Evolutionary conservation across 2,329 filamentous ascomycete species (phyloP), one percentile per base, ranked within the genome.

Genomic region (Colletotrichum melonis): DNA sequence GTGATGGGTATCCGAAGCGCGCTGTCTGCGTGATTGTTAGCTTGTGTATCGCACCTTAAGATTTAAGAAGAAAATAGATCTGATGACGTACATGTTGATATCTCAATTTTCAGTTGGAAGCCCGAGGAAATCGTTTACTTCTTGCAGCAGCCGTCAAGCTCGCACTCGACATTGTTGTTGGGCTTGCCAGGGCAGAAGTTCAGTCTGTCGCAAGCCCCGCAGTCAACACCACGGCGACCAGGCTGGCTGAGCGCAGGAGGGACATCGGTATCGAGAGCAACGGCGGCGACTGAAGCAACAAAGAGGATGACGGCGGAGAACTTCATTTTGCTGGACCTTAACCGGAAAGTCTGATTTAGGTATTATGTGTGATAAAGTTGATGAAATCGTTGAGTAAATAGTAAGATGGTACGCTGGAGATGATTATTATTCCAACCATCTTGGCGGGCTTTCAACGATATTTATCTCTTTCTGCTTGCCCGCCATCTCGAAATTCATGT

Each of bases 101-200:
- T 16, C 14, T 42, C 16, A 6, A 19, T 42, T 19, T 42, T 42
- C 14, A 12, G 16, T 42, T 42, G 32, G 32, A 42, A 38, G 38
- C 38, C 16, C 6, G 1, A 19, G 16, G 16, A 42, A 8, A 1
- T 19, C 14, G 5, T 42, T 54, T 69, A 69, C 8, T 59, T 64
- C 24, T 35, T 55, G 42, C 69, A 72, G 65, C 69, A 72, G 19
- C 66, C 65, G 24, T 72, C 66, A 8, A 72, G 22, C n/a, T 69
- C 69, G 54, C 69, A 72, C 42, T 72, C 69, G 2, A 38, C 59
- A 55, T 72, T 72, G 59, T 72, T 72, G 3, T 69, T 63, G 3
- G 69, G 69, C 69, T 55, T 55, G 19, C 69, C 69, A 1, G 69
- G 69, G 54, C 69, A 72, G 26, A 72, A 72, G 66, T 69, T 60